These are phyloP conservation scores for Backusella westeae DNA, from an alignment of 192 early-diverging fungal species.

Conservation along the genomic window DNA sequence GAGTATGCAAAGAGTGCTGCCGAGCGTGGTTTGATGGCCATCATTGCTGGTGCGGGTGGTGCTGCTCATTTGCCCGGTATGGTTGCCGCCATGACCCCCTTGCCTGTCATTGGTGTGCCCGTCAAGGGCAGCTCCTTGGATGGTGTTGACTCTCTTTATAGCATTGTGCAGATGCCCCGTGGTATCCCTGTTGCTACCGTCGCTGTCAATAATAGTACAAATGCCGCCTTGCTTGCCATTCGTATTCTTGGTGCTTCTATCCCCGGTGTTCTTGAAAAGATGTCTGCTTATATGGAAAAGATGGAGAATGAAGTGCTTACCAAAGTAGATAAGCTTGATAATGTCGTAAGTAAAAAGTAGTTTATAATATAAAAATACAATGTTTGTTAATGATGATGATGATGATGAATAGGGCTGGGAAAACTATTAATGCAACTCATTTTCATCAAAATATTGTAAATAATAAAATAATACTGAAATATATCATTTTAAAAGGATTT, in stretches of 20 bases:
- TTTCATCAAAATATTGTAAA: background rate
- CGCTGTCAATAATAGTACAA: slow-evolving; percentile 97
- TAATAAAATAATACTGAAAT: slow-evolving; percentile 1
- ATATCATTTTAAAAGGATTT: background rate
- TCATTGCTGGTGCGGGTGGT: slow-evolving; percentile 98
- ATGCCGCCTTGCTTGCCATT: slow-evolving; percentile 92
- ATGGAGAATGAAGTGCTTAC: slow-evolving; percentile 86
- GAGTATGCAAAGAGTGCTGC: slow-evolving; percentile 88
- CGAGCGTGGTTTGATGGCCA: slow-evolving; percentile 89
- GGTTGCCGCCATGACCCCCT: slow-evolving; percentile 96
- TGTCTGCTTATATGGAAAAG: slow-evolving; percentile 74
- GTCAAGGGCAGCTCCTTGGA: slow-evolving; percentile 90
- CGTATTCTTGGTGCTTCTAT: slow-evolving; percentile 84
- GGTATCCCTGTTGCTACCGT: slow-evolving; percentile 99
- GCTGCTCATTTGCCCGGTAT: slow-evolving; percentile 99
- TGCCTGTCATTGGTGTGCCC: slow-evolving; percentile 98
- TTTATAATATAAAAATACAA: too few relatives aligned
- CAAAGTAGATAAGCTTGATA: slow-evolving; percentile 82
- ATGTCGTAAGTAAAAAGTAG: slow-evolving; percentile 33
- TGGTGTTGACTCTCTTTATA: slow-evolving; percentile 95
- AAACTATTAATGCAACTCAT: slow-evolving; percentile 19
- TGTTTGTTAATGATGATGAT: too few relatives aligned
- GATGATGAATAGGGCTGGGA: slow-evolving; percentile 26
- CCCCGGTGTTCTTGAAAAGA: slow-evolving; percentile 71
- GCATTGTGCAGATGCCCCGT: slow-evolving; percentile 99